Base-by-base conservation (phyloP, 1,139 yeast species). In the Pichia sp. region DNA sequence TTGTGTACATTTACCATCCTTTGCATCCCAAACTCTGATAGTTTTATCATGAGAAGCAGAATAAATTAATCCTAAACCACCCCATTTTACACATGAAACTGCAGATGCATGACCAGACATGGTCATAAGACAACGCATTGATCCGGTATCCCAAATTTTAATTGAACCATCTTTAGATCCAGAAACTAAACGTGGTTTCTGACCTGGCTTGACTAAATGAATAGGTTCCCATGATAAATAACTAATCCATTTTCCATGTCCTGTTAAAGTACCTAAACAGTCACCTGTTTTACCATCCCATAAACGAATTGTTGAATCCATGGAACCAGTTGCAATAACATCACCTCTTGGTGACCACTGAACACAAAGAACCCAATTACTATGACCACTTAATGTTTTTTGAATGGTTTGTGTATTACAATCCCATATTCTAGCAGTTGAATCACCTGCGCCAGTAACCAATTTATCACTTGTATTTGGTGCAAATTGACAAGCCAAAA, bases 381-480 rank as follows among this genome's bases (percentile, higher is more conserved):
- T 68, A 58, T 91, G 99, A 0, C 98, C 98, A 14, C 69, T 59
- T 41, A 93, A 68, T 0, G 95, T 86, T 47, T 77, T 74, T 57
- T 80, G 67, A 5, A 96, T 96, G 0, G 98, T 91, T 55, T 86
- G 94, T 0, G 97, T 89, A 56, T 87, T 84, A 62, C 96, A 85
- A 63, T 89, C 97, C 99, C 99, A 91, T 40, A 91, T 77, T 57
- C 97, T 72, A 4, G 97, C 97, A n/a, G 97, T 89, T 33, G 84
- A 78, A 61, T 91, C 99, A 34, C 99, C 99, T 8, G 96, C 88
- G 35, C 98, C 99, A 0, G 96, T 83, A 35, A 87, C 93, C 82
- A 91, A 79, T 51, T 89, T 69, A 5, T 91, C 74, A 13, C 93
- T 78, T 31, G 91, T 81, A 56, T 84, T 75, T 26, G 98, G 98